Evolutionary conservation across 306 rosid genomes (phyloP), one percentile per base, ranked within the genome.

Genomic region (Citrullus mucosospermus): DNA sequence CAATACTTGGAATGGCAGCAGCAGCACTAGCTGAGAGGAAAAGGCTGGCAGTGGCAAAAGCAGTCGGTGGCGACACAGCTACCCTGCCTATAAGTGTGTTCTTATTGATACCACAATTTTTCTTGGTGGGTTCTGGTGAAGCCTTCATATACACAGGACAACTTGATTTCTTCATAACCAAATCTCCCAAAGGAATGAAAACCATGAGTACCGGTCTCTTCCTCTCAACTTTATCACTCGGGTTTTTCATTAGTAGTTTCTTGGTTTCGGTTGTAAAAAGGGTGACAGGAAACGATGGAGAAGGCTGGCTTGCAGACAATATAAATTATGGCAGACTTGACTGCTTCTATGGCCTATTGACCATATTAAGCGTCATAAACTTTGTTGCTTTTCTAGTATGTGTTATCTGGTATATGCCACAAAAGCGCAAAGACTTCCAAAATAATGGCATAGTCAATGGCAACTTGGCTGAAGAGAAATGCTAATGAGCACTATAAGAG

Each of bases 101-200:
- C 86, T 6, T 86, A 12, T 82, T 94, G 50, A 86, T 94, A 85
- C 98, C 98, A 80, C 98, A 94, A 10, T 94, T 90, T 81, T 85
- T 92, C 79, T 80, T 94, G 79, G 95, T 94, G 66, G 98, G 97
- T 57, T 73, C 98, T 17, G 98, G 97, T 8, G 98, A 94, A 84
- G 98, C 93, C 66, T 94, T 94, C 93, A 94, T 94, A 74, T 94
- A 94, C 86, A 89, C 98, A 0, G 98, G 98, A 62, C 98, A 94
- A 62, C 96, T 94, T 14, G 98, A 90, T 86, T 94, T 92, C 88
- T 94, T 92, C 90, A 92, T 94, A 86, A 92, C 97, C 18, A 87
- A 82, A 62, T 89, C 98, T 8, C 98, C 98, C 17, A 92, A 92
- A 79, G 93, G 97, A 39, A 94, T 94, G 98, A 94, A 92, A 84